Evolutionary conservation across 2,329 filamentous ascomycete species (phyloP), one percentile per base, ranked within the genome.

Genomic region (Colletotrichum sp.): DNA sequence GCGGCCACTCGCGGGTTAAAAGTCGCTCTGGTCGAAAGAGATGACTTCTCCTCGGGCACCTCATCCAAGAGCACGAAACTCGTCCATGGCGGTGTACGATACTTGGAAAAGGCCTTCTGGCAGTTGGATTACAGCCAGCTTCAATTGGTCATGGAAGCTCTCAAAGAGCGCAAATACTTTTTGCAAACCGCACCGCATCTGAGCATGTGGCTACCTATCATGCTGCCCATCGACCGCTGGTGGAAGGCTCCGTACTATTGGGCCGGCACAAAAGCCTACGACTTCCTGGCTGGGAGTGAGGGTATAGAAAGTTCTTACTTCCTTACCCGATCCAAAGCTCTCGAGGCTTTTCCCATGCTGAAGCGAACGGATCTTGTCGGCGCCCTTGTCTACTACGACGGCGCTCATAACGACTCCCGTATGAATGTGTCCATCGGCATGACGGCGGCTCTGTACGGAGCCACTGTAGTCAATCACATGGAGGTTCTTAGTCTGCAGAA

Each of bases 301-400:
- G 95, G 95, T 71, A 96, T 97, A 80, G 95, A 97, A 84, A 95
- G 92, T 80, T 96, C 94, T 8, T 97, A 97, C 86, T 97, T 97
- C 83, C 86, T 97, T 81, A 96, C 95, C 28, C 93, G 93, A 84
- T 96, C 94, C 83, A 96, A 96, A 85, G 95, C 95, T 10, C 88
- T 97, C 77, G 95, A 96, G 83, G 94, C 94, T 4, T 97, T 97
- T 82, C 95, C 95, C 9, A 97, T 97, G 95, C 85, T 97, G 78
- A 96, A 95, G 86, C 93, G 92, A 82, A 93, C 94, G 56, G 92
- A 94, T 78, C 87, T 97, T 16, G 91, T 96, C 60, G 95, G 95
- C 76, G 95, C 95, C 73, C 87, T 97, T 80, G 95, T 97, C 28
- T 98, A 98, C 88, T 97, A 97, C 83, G 95, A 98, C 86, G 95